These are phyloP conservation scores for Ogataea paraovalis DNA, from an alignment of 805 yeast species.

Conservation along the genomic window DNA sequence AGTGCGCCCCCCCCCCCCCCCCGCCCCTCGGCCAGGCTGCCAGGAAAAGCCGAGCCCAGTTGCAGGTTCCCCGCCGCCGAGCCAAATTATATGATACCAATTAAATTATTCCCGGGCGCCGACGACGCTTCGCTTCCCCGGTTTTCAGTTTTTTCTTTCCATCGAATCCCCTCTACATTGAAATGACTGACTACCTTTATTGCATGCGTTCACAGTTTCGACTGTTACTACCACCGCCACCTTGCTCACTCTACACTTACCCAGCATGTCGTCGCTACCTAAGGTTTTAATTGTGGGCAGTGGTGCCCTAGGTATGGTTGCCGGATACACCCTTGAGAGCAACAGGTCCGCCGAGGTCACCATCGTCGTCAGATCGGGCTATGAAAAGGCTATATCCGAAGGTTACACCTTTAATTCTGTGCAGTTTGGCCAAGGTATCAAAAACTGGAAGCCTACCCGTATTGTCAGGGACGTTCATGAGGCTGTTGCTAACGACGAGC, in stretches of 20 bases:
- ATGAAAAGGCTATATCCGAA: conserved; percentile 41
- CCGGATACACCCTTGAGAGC: conserved; percentile 55
- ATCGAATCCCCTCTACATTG: too few relatives aligned
- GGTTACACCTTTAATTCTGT: conserved; percentile 59
- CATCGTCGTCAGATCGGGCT: conserved; percentile 60
- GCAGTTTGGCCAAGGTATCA: conserved; percentile 50
- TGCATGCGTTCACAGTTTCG: too few relatives aligned
- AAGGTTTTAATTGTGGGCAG: conserved; percentile 66
- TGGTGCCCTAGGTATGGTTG: conserved; percentile 83
- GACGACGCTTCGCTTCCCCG: too few relatives aligned
- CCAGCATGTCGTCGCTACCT: not conserved
- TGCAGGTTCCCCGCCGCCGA: too few relatives aligned
- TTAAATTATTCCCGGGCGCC: too few relatives aligned
- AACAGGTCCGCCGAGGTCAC: conserved; percentile 48
- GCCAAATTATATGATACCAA: too few relatives aligned
- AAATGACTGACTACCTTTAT: too few relatives aligned
- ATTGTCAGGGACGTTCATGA: conserved; percentile 39
- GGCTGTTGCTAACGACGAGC: conserved; percentile 35
- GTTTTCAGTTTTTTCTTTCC: too few relatives aligned
- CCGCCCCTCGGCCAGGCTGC: too few relatives aligned
- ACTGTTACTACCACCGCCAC: too few relatives aligned
- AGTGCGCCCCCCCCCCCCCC: too few relatives aligned
- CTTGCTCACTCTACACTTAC: not conserved
- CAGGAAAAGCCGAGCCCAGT: too few relatives aligned
- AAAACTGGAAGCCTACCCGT: conserved; percentile 52